Evolutionary conservation across 2,329 filamentous ascomycete species (phyloP), one percentile per base, ranked within the genome.

Genomic region (Didymella pinodella): DNA sequence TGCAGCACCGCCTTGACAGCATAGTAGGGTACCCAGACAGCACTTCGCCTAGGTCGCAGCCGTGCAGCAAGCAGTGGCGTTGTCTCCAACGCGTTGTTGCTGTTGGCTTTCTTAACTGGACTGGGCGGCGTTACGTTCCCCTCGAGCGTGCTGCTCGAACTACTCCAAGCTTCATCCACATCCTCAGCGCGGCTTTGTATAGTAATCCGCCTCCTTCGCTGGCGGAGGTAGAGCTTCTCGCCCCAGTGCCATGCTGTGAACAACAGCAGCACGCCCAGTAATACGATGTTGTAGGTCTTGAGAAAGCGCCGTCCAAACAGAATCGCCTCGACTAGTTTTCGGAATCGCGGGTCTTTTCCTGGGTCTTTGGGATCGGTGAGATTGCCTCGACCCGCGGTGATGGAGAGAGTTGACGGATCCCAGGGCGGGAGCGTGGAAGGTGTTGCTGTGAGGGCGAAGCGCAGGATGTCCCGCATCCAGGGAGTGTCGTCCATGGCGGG

Each of bases 1-100:
- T 84, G 82, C 16, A 88, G 66, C 36, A 67, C 61, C 18, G 73
- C 66, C 45, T 69, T 72, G 49, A 73, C 26, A 2, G 65, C 32
- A 48, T 67, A 69, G 56, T 67, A 73, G 16, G 66, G 66, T 44
- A n/a, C 32, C 63, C 64, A 62, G 20, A 61, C 10, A 36, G 29
- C 52, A 14, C 46, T 36, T 22, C 40, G 46, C 46, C 48, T 62
- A 14, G 46, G 57, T 36, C 28, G 45, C 5, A 51, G 26, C 8
- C 34, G 46, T 20, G 34, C 14, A n/a, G 40, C 25, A 16, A 81
- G 69, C 8, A 80, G 63, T 18, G 77, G 75, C 40, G 63, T 75
- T 7, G 63, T 65, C 60, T 79, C 77, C 34, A 70, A 58, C 7
- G 59, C 64, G 34, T 64, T 64, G 41, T 65, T 62, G 41, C 63